phyloP scores from a whole-genome alignment of 768 basidiomycete genomes.

The Suillus subaureus region DNA sequence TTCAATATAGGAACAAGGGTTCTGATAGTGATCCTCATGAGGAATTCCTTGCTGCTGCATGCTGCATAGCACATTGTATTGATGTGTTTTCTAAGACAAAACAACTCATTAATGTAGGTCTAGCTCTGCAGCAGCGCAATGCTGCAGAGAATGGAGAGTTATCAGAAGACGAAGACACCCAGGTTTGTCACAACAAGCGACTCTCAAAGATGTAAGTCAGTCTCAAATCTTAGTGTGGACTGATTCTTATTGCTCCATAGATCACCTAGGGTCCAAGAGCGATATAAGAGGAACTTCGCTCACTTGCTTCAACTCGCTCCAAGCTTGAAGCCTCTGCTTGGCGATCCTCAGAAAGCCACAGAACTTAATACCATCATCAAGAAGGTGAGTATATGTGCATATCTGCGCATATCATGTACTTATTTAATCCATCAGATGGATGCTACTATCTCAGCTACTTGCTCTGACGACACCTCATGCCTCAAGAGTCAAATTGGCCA shows the following conservation, averaged over 20 bases:
- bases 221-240: background rate
- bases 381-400: slow-evolving; percentile 3
- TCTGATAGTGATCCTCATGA: background rate
- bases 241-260: background rate
- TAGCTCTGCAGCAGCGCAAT: background rate
- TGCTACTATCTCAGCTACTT: background rate
- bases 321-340: background rate
- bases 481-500: background rate
- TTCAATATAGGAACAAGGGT: background rate
- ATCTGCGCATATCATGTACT: background rate
- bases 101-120: background rate
- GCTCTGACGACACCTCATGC: background rate
- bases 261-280: background rate
- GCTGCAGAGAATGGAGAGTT: slow-evolving; percentile 6
- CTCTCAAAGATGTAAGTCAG: slow-evolving; percentile 3
- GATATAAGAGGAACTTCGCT: background rate
- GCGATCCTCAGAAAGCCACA: background rate
- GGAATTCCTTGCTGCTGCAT: background rate
- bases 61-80: slow-evolving; percentile 4
- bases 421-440: background rate
- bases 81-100: slow-evolving; percentile 12
- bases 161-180: background rate
- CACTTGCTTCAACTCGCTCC: background rate
- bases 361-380: background rate
- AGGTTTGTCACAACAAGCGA: background rate